phyloP scores from a whole-genome alignment of 2,329 filamentous ascomycete genomes.

The Alternaria arbusti region DNA sequence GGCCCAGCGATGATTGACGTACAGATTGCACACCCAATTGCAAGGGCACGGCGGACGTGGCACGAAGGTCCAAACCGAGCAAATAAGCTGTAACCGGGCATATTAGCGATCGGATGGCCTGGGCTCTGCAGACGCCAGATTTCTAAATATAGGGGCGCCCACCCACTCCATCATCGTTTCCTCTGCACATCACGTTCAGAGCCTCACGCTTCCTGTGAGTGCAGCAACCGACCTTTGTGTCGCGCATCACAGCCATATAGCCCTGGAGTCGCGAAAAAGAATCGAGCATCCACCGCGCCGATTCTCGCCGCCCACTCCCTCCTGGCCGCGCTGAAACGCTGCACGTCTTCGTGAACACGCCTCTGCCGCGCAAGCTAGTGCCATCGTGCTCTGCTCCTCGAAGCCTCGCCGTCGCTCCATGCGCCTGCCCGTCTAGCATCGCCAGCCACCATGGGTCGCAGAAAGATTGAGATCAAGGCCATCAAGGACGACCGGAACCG shows the following conservation, averaged over 20 bases:
- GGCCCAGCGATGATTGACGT: constrained; percentile 2
- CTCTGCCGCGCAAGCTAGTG: constrained; percentile 32
- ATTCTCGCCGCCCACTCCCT: constrained; percentile 26
- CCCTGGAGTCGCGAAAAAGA: constrained; percentile 22
- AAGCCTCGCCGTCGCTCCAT: constrained; percentile 29
- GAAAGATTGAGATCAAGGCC: constrained; percentile 99
- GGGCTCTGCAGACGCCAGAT: constrained; percentile 26
- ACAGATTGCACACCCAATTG: constrained; percentile 18
- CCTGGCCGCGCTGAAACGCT: constrained; percentile 31
- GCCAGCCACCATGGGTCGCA: constrained; percentile 76
- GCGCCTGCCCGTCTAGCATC: constrained; percentile 35
- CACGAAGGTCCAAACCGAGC: constrained; percentile 8
- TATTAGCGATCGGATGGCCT: constrained; percentile 30
- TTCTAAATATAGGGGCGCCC: constrained; percentile 38
- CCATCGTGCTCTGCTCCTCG: constrained; percentile 31
- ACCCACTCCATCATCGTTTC: constrained; percentile 30
- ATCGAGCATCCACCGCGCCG: constrained; percentile 23
- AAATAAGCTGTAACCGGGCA: constrained; percentile 18
- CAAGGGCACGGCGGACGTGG: constrained; percentile 6
- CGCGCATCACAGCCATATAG: constrained; percentile 37
- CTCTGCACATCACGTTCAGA: constrained; percentile 39
- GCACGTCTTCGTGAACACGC: constrained; percentile 25
- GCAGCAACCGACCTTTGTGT: constrained; percentile 21
- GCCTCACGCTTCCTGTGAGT: constrained; percentile 28
- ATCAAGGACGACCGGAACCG: constrained; percentile 99